Evolutionary conservation across 2,329 filamentous ascomycete genomes (phyloP), one percentile per base, ranked within the genome.

Genomic region (Thielaviopsis musarum): DNA sequence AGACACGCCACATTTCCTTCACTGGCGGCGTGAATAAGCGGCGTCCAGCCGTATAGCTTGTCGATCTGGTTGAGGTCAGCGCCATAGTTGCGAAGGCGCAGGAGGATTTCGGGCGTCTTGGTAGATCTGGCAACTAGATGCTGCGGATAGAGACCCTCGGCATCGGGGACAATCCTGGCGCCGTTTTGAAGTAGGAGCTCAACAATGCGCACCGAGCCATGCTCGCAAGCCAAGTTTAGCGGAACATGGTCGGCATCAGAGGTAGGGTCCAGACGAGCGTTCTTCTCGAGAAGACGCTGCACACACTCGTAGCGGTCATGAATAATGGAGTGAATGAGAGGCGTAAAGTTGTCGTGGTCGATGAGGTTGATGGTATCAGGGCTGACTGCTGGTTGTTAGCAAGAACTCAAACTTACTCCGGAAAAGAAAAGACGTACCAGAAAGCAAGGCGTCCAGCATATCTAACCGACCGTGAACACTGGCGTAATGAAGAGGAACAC

Each of bases 341-440:
- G 91, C 0, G 91, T 97, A 70, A 95, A 98, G 71, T 95, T 96
- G 73, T 98, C 91, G 68, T 97, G 88, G 67, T 98, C 93, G 68
- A 91, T 91, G 49, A 86, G 76, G 68, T 97, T 84, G 62, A 97
- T 86, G 0, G 89, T 95, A 21, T 81, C 76, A 4, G 82, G 80
- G 54, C 86, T 83, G 22, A 81, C 81, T 83, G 59, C n/a, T 52
- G n/a, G 19, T 10, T 26, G 19, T 52, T 52, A 26, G 49, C 21
- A 22, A 52, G 13, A 49, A 49, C 4, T 30, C 34, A 5, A 2
- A 55, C 17, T 30, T 30, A 51, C 41, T 28, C 52, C 15, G 9
- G 48, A 45, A 45, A n/a, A 41, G 34, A 41, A 17, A 9, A 5
- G 53, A 64, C 70, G 66, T 72, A 83, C 81, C 81, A 63, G 78